These are phyloP conservation scores for Curvularia verruculosa DNA, from an alignment of 2,329 filamentous ascomycete genomes.

Conservation along the genomic window DNA sequence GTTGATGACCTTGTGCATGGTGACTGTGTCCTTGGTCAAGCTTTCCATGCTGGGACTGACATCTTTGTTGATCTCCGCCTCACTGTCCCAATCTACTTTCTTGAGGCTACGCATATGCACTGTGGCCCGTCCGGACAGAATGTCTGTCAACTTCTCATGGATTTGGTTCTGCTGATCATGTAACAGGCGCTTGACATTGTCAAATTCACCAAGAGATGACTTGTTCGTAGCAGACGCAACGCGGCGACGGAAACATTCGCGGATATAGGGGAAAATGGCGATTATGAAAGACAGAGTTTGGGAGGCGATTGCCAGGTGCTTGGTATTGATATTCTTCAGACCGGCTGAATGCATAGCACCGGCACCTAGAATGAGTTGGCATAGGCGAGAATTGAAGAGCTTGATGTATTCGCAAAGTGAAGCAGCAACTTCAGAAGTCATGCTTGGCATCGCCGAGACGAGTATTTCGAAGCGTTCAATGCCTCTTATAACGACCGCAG, in stretches of 20 bases:
- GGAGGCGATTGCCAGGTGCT: constrained; percentile 88
- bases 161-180: constrained; percentile 92
- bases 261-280: constrained; percentile 83
- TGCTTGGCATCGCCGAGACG: constrained; percentile 82
- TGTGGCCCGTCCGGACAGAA: constrained; percentile 80
- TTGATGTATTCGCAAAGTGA: constrained; percentile 85
- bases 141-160: constrained; percentile 90
- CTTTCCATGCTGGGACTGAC: constrained; percentile 82
- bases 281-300: constrained; percentile 89
- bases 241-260: constrained; percentile 88
- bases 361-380: constrained; percentile 94
- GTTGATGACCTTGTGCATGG: constrained; percentile 79
- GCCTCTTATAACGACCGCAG: constrained; percentile 78
- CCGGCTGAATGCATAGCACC: constrained; percentile 88
- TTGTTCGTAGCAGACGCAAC: constrained; percentile 50
- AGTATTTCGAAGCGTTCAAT: constrained; percentile 84
- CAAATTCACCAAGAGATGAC: constrained; percentile 75
- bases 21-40: constrained; percentile 82
- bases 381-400: constrained; percentile 93
- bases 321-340: constrained; percentile 88
- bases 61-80: constrained; percentile 48
- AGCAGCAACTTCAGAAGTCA: constrained; percentile 81
- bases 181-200: constrained; percentile 80
- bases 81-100: constrained; percentile 74
- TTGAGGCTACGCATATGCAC: constrained; percentile 77